phyloP scores from a whole-genome alignment of 148 eudicot genomes.

The Vaccinium vitisidaea region DNA sequence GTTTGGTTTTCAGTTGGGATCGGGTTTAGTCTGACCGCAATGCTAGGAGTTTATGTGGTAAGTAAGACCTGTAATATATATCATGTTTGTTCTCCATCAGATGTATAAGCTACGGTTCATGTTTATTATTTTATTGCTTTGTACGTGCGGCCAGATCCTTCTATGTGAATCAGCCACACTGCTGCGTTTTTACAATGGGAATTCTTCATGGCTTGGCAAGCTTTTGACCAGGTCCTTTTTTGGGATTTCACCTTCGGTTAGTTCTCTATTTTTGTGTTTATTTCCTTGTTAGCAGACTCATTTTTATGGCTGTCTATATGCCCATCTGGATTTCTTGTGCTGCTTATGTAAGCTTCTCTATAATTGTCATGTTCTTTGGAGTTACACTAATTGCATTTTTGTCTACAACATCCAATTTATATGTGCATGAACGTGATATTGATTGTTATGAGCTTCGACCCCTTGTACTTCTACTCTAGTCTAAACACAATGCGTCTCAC shows the following conservation, averaged over 20 bases:
- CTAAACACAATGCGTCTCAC: background rate
- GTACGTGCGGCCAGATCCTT: constrained; percentile 44
- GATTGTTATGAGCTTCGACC: background rate
- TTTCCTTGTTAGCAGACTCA: constrained; percentile 4
- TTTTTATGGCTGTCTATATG: constrained; percentile 1
- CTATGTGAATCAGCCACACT: constrained; percentile 48
- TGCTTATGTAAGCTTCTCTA: background rate
- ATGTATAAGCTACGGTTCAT: background rate
- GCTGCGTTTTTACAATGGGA: constrained; percentile 40
- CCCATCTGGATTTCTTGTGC: background rate
- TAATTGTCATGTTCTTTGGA: background rate
- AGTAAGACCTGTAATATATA: constrained; percentile 21
- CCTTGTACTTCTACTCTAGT: background rate
- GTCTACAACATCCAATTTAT: background rate
- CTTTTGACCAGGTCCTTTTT: constrained; percentile 48
- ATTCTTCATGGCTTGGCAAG: constrained; percentile 35
- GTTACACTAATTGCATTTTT: background rate
- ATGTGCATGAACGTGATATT: background rate
- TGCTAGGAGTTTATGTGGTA: constrained; percentile 70
- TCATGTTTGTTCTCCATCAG: background rate
- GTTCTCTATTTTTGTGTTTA: constrained; percentile 22
- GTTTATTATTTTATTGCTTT: constrained; percentile 10
- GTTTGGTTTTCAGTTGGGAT: constrained; percentile 76
- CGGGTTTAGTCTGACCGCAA: constrained; percentile 66
- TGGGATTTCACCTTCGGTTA: constrained; percentile 65